Evolutionary conservation across 2,329 filamentous ascomycete species (phyloP).

Genomic region (Pseudogymnoascus sp.): DNA sequence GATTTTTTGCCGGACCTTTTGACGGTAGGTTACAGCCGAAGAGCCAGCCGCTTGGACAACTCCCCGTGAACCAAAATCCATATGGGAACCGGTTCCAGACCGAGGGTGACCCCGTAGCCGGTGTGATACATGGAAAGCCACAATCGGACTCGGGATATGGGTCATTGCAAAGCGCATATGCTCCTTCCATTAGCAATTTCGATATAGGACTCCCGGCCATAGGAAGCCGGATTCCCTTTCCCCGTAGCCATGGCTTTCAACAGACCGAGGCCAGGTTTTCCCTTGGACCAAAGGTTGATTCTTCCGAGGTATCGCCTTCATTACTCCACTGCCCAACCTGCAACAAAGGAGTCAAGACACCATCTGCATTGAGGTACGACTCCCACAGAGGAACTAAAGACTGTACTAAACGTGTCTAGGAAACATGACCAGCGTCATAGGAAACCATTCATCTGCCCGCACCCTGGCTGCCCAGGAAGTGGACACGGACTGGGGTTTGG

Average conservation of each 20-base stretch:
- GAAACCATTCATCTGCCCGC: constrained; percentile 57
- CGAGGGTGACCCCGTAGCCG: constrained; percentile 7
- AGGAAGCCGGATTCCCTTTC: constrained; percentile 22
- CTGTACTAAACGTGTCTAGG: constrained; percentile 37
- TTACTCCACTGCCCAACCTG: constrained; percentile 34
- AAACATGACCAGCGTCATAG: constrained; percentile 67
- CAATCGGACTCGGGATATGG: constrained; percentile 30
- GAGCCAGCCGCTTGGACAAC: not conserved
- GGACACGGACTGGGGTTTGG: constrained; percentile 54
- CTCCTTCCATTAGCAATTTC: constrained; percentile 25
- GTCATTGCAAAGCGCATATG: constrained; percentile 24
- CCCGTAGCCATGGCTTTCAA: constrained; percentile 20
- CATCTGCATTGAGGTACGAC: constrained; percentile 48
- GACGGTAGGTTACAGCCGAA: not conserved
- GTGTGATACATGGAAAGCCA: constrained; percentile 21
- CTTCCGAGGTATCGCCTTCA: constrained; percentile 11
- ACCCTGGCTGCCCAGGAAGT: constrained; percentile 46
- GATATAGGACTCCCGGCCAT: constrained; percentile 24
- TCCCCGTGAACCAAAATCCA: not conserved
- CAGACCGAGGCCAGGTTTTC: constrained; percentile 10
- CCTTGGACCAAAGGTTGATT: constrained; percentile 11
- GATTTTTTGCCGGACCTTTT: not conserved
- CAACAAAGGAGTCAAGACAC: constrained; percentile 37
- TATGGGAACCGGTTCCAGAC: not conserved
- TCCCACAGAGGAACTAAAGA: not conserved